A percentile compares a stretch with the other conserved stretches of the same genome.
Conservation (phyloP, 306 rosid genomes). For the Inga oerstediana region DNA sequence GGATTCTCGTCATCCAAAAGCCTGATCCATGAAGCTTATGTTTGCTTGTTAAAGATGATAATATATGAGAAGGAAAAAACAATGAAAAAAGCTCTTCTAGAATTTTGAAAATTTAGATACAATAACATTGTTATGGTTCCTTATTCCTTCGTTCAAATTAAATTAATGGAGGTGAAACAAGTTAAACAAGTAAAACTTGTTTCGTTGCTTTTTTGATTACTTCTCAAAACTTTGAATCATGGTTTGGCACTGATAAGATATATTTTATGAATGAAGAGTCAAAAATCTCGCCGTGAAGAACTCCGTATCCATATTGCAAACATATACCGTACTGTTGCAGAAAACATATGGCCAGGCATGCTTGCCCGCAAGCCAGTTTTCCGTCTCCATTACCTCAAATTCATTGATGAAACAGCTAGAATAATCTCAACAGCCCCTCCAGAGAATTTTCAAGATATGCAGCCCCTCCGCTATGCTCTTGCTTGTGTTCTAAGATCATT, state of each 20-base stretch:
- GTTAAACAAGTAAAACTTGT: conserved; percentile 12
- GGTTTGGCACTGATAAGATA: conserved; percentile 26
- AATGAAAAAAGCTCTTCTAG: not conserved
- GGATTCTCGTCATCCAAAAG: not conserved
- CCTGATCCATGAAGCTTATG: not conserved
- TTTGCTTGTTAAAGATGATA: conserved; percentile 13
- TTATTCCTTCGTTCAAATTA: conserved; percentile 19
- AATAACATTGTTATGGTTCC: conserved; percentile 23
- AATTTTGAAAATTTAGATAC: conserved; percentile 20
- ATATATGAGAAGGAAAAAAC: conserved; percentile 18
- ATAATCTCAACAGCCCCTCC: conserved; percentile 63
- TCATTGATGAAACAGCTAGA: conserved; percentile 83
- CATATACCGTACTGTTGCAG: conserved; percentile 91
- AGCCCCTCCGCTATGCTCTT: conserved; percentile 95
- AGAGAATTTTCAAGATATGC: conserved; percentile 93
- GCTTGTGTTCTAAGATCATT: conserved; percentile 93
- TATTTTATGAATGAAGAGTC: conserved; percentile 65
- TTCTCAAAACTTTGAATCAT: conserved; percentile 30
- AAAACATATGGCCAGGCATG: conserved; percentile 98
- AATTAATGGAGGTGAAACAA: conserved; percentile 12
- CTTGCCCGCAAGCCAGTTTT: conserved; percentile 79
- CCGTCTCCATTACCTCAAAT: conserved; percentile 88
- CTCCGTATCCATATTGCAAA: conserved; percentile 91
- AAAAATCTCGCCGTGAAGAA: conserved; percentile 95
- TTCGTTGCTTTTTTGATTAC: conserved; percentile 26